Conservation (phyloP, 75 land plant genomes). For the Cupressus sempervirens region DNA sequence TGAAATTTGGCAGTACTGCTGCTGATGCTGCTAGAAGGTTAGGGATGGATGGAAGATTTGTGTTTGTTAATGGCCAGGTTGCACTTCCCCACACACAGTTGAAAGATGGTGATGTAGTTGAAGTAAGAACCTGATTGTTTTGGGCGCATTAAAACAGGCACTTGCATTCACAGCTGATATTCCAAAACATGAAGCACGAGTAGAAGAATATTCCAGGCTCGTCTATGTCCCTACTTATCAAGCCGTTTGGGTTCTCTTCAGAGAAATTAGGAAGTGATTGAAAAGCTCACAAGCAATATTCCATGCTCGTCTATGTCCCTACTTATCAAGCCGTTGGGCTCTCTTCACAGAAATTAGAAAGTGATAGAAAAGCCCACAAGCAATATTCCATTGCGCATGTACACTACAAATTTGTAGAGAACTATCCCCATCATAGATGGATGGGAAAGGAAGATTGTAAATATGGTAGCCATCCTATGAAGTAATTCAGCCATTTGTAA, state of each 20-base stretch:
- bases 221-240: background rate
- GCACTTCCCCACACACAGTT: constrained; percentile 64
- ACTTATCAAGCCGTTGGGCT: background rate
- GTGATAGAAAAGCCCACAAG: background rate
- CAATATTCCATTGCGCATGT: background rate
- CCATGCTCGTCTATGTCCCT: background rate
- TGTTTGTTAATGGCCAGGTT: constrained; percentile 71
- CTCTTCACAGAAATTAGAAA: too few relatives aligned
- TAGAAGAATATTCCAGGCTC: constrained; percentile 1
- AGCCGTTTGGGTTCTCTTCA: background rate
- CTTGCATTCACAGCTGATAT: background rate
- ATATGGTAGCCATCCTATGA: background rate
- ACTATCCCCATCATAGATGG: background rate
- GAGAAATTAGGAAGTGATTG: background rate
- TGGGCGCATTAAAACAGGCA: background rate
- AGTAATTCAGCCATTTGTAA: background rate
- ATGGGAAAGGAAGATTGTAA: background rate
- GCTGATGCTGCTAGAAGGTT: constrained; percentile 81
- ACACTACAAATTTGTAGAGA: background rate
- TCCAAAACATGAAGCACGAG: background rate
- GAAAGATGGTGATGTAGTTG: constrained; percentile 90
- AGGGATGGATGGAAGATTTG: constrained; percentile 75
- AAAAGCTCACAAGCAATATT: background rate
- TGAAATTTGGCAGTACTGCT: constrained; percentile 89
- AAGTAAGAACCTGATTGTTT: constrained; percentile 40